phyloP scores from a whole-genome alignment of 2,329 filamentous ascomycete genomes.

The Paraconiothyrium sp. region DNA sequence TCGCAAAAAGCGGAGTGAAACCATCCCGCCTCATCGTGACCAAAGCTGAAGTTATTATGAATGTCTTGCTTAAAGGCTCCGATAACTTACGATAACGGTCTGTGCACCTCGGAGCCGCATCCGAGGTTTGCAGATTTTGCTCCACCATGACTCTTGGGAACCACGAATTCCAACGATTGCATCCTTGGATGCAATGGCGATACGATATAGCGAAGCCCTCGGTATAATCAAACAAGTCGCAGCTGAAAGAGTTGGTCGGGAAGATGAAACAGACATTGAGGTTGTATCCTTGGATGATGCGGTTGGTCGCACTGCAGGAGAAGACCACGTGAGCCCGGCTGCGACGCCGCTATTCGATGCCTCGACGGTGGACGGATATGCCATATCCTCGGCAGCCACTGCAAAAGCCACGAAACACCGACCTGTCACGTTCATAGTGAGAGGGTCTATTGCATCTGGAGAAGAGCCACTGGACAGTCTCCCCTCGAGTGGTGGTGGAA shows the following conservation, averaged over 20 bases:
- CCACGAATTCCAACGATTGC: not conserved
- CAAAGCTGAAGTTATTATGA: not conserved
- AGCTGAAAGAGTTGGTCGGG: not conserved
- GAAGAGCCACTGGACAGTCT: slow-evolving; percentile 9
- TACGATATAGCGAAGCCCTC: slow-evolving; percentile 13
- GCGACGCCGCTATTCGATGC: slow-evolving; percentile 21
- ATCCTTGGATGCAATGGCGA: not conserved
- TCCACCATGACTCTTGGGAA: not conserved
- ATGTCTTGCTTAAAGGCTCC: not conserved
- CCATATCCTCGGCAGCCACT: slow-evolving; percentile 21
- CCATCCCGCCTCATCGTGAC: not conserved
- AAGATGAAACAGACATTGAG: slow-evolving; percentile 9
- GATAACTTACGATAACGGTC: slow-evolving; percentile 3
- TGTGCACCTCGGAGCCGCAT: not conserved
- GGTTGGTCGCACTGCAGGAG: slow-evolving; percentile 18
- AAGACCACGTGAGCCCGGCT: slow-evolving; percentile 14
- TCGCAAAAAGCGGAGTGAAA: not conserved
- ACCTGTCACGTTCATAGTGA: slow-evolving; percentile 20
- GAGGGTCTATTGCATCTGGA: slow-evolving; percentile 16
- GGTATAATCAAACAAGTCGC: slow-evolving; percentile 8
- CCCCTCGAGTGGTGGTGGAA: slow-evolving; percentile 6
- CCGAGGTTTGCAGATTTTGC: slow-evolving; percentile 5
- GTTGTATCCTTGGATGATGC: slow-evolving; percentile 12
- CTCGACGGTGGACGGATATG: slow-evolving; percentile 23
- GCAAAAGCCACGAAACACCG: slow-evolving; percentile 12